Conservation (phyloP, 768 basidiomycete species). For the Naganishia vishniacii region DNA sequence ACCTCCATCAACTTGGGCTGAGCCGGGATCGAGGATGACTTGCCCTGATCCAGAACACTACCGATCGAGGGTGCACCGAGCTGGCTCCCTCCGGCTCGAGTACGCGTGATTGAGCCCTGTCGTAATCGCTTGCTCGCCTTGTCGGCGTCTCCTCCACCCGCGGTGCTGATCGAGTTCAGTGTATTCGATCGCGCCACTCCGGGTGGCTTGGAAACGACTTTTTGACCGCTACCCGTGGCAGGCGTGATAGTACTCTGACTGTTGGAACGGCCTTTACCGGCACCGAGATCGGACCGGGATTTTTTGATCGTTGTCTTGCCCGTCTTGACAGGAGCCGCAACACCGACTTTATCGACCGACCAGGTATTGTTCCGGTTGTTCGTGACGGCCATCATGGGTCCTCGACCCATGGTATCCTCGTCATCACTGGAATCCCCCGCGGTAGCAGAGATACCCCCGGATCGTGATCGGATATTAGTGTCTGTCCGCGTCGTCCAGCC, state of each 20-base stretch:
- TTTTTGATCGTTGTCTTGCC: slow-evolving; percentile 19
- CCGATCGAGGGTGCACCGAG: slow-evolving; percentile 18
- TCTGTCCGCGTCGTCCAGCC: slow-evolving; percentile 46
- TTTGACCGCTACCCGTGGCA: slow-evolving; percentile 13
- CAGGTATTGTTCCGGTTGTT: slow-evolving; percentile 43
- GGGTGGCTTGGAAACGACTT: slow-evolving; percentile 25
- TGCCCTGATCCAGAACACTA: slow-evolving; percentile 14
- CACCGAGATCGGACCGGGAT: slow-evolving; percentile 35
- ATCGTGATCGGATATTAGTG: slow-evolving; percentile 35
- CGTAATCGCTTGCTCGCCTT: slow-evolving; percentile 19
- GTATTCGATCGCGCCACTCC: slow-evolving; percentile 35
- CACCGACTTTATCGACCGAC: slow-evolving; percentile 40
- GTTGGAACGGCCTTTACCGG: slow-evolving; percentile 29
- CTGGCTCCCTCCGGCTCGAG: slow-evolving; percentile 10
- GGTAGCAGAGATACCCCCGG: slow-evolving; percentile 21
- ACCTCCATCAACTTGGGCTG: slow-evolving; percentile 45
- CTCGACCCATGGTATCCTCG: slow-evolving; percentile 38
- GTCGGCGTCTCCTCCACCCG: neutral
- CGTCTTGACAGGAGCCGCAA: slow-evolving; percentile 8
- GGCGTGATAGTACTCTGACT: slow-evolving; percentile 43
- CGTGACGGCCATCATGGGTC: slow-evolving; percentile 39
- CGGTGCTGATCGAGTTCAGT: slow-evolving; percentile 31
- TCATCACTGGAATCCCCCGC: slow-evolving; percentile 28
- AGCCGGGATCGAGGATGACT: slow-evolving; percentile 2
- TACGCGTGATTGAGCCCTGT: slow-evolving; percentile 26